A percentile compares a stretch with the other conserved stretches of the same genome.
phyloP scores from a whole-genome alignment of 2,329 filamentous ascomycete species.

The Lachnum nothofagi region DNA sequence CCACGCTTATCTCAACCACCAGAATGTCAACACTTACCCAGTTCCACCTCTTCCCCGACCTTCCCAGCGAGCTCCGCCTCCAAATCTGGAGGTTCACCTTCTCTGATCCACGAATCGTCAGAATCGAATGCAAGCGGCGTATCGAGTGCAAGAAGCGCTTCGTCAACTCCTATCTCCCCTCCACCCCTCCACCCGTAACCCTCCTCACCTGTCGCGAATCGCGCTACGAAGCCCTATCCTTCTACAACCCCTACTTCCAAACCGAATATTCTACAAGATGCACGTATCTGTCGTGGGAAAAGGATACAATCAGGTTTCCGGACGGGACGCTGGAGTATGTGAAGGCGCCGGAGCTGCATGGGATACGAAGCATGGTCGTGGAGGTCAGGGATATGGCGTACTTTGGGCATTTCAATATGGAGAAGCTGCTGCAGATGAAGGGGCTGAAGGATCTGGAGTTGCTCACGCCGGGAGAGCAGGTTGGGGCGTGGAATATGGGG shows the following conservation, averaged over 20 bases:
- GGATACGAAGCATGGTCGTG: conserved; percentile 19
- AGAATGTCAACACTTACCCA: not conserved
- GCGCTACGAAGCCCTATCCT: conserved; percentile 22
- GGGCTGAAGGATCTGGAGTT: conserved; percentile 22
- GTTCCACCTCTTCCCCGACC: conserved; percentile 26
- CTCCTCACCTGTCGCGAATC: conserved; percentile 31
- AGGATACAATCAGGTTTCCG: conserved; percentile 20
- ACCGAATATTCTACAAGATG: conserved; percentile 9
- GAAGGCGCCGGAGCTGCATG: conserved; percentile 5
- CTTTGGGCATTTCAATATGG: conserved; percentile 28
- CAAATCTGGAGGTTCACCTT: conserved; percentile 25
- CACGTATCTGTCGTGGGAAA: conserved; percentile 21
- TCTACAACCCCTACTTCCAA: conserved; percentile 21
- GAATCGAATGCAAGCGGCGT: conserved; percentile 18
- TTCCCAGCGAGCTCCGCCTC: conserved; percentile 28
- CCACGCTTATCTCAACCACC: no score
- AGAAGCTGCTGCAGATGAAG: conserved; percentile 22
- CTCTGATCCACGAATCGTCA: conserved; percentile 16
- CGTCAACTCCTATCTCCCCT: conserved; percentile 16
- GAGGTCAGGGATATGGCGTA: conserved; percentile 24
- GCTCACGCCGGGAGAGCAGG: not conserved
- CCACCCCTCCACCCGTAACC: conserved; percentile 23
- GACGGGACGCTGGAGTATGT: conserved; percentile 23
- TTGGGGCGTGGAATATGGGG: not conserved
- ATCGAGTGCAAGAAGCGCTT: conserved; percentile 2